A percentile compares a stretch with the other conserved stretches of the same genome.
Evolutionary conservation across 1,284 basidiomycete genomes (phyloP).

Genomic region (Heterobasidion parviporum): DNA sequence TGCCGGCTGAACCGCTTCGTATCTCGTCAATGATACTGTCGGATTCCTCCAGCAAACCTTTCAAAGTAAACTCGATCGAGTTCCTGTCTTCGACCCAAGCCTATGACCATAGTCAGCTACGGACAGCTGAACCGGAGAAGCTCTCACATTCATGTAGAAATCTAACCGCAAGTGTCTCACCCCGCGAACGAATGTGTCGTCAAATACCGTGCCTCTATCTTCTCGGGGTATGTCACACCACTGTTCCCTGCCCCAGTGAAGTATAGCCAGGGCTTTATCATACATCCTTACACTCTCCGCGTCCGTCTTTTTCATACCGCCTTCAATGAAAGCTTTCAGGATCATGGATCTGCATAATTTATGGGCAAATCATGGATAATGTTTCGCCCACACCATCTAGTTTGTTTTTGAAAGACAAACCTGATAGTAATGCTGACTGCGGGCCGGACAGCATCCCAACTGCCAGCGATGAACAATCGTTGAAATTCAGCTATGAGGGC

Average conservation of each 20-base stretch:
- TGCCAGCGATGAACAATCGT: background rate
- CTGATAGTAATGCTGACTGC: slow-evolving; percentile 1
- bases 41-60: slow-evolving; percentile 1
- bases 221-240: slow-evolving; percentile 6
- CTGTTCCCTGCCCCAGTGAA: slow-evolving; percentile 6
- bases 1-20: background rate
- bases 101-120: background rate
- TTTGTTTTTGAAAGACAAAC: background rate
- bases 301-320: background rate
- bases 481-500: background rate
- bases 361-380: background rate
- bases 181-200: slow-evolving; percentile 2
- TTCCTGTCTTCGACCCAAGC: background rate
- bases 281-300: background rate
- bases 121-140: background rate
- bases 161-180: slow-evolving; percentile 2
- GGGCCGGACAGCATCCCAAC: slow-evolving; percentile 4
- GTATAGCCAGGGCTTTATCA: slow-evolving; percentile 3
- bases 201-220: slow-evolving; percentile 7
- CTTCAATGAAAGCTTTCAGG: background rate
- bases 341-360: background rate
- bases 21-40: slow-evolving; percentile 1
- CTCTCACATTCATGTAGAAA: slow-evolving; percentile 3
- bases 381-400: too few relatives aligned
- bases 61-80: slow-evolving; percentile 1